Evolutionary conservation across 2,329 filamentous ascomycete genomes (phyloP).

Genomic region (Fusarium beomiforme): DNA sequence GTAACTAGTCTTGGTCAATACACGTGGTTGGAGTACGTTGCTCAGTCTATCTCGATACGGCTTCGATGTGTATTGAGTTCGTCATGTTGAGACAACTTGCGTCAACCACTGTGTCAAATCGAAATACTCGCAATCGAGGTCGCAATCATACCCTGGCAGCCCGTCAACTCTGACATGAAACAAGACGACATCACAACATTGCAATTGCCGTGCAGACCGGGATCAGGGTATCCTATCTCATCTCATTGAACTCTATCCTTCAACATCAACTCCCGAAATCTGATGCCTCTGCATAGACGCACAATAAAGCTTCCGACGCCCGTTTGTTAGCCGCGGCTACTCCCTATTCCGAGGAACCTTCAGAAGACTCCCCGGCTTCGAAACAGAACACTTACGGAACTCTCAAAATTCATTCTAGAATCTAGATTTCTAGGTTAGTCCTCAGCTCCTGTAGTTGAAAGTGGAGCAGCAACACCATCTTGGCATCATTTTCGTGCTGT

Average conservation of each 20-base stretch:
- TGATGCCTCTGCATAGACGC: neutral
- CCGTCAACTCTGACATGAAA: neutral
- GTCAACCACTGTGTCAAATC: constrained; percentile 4
- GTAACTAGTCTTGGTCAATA: constrained; percentile 1
- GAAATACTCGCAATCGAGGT: neutral
- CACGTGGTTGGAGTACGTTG: neutral
- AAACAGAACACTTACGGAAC: constrained; percentile 16
- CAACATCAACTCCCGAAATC: constrained; percentile 1
- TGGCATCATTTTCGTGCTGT: constrained; percentile 6
- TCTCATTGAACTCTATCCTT: neutral
- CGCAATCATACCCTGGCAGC: neutral
- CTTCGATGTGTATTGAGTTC: neutral
- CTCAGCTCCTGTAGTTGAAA: constrained; percentile 23
- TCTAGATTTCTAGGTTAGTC: constrained; percentile 6
- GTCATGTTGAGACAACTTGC: neutral
- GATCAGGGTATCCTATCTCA: neutral
- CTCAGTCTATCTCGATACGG: neutral
- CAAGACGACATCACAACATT: neutral
- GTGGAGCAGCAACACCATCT: constrained; percentile 22
- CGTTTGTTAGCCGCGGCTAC: constrained; percentile 19
- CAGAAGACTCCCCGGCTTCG: constrained; percentile 22
- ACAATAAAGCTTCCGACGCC: constrained; percentile 12
- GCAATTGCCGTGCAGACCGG: neutral
- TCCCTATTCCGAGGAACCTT: constrained; percentile 21
- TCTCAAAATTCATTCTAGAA: constrained; percentile 9